Evolutionary conservation across 2,329 filamentous ascomycete species (phyloP).

Genomic region (Verticillium nonalfalfae): DNA sequence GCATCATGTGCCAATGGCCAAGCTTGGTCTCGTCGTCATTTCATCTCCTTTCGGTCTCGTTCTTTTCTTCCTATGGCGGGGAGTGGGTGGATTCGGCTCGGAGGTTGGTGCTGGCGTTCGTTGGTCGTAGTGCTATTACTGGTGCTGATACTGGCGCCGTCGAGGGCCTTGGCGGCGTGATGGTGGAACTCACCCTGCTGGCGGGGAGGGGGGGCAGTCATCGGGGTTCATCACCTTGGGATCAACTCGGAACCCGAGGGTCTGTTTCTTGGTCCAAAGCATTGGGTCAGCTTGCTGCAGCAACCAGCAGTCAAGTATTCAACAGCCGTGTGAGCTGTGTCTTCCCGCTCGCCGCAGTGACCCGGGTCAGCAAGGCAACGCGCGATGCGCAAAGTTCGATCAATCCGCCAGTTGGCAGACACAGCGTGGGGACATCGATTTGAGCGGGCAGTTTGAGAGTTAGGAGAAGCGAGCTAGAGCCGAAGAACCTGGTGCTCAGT

Average conservation of each 20-base stretch:
- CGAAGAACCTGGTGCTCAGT: background rate
- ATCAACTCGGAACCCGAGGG: background rate
- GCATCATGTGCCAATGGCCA: background rate
- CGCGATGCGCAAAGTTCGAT: no score
- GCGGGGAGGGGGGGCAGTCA: background rate
- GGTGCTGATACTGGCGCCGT: background rate
- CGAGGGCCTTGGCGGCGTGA: background rate
- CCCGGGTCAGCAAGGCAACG: no score
- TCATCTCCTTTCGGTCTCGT: background rate
- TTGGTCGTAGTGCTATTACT: background rate
- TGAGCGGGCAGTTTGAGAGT: constrained; percentile 2
- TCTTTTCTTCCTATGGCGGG: background rate
- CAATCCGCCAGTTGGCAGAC: no score
- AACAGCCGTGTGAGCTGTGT: background rate
- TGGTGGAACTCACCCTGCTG: background rate
- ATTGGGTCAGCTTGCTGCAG: background rate
- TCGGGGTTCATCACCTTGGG: no score
- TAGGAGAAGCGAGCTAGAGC: background rate
- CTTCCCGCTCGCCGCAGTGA: background rate
- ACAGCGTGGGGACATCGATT: background rate
- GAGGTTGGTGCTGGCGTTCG: background rate
- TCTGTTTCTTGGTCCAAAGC: background rate
- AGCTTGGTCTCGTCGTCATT: background rate
- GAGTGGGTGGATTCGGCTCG: background rate
- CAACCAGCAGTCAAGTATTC: background rate